A percentile compares a stretch with the other conserved stretches of the same genome.
Evolutionary conservation across 768 basidiomycete genomes (phyloP).

Genomic region (Serendipita vermifera): DNA sequence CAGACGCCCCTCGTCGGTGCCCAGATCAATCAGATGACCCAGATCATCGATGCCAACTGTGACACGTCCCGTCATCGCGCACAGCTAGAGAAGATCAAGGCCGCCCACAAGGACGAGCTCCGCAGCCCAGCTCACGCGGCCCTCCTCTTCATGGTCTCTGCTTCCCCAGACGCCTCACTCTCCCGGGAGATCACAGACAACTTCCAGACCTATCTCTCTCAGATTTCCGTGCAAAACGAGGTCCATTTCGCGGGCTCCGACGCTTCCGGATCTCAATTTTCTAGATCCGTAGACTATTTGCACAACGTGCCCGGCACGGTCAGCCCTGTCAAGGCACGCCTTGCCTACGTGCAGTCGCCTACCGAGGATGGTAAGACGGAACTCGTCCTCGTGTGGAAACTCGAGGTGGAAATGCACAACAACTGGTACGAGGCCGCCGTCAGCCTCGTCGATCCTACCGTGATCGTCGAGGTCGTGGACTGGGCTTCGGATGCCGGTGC

Average conservation of each 20-base stretch:
- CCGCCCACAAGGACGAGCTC: background rate
- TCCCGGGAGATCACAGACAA: conserved; percentile 37
- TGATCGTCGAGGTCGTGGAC: conserved; percentile 80
- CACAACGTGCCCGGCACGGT: conserved; percentile 63
- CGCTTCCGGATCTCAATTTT: conserved; percentile 20
- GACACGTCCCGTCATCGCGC: conserved; percentile 1
- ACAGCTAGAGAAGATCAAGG: background rate
- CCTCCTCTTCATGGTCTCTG: conserved; percentile 66
- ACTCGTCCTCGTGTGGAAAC: conserved; percentile 77
- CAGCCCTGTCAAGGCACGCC: conserved; percentile 63
- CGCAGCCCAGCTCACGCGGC: conserved; percentile 40
- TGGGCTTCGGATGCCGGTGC: conserved; percentile 69
- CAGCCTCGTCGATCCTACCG: conserved; percentile 55
- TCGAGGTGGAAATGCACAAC: conserved; percentile 86
- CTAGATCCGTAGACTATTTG: conserved; percentile 29
- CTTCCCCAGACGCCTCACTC: conserved; percentile 41
- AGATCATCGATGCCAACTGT: conserved; percentile 15
- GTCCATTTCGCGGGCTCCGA: conserved; percentile 36
- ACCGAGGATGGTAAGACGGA: conserved; percentile 38
- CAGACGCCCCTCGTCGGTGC: background rate
- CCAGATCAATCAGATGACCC: background rate
- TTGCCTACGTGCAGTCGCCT: conserved; percentile 77
- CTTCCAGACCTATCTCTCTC: conserved; percentile 37
- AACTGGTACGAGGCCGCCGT: conserved; percentile 95
- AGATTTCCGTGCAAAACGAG: conserved; percentile 34